Conservation (phyloP, 1,284 basidiomycete species). For the Fereydounia khargensis region DNA sequence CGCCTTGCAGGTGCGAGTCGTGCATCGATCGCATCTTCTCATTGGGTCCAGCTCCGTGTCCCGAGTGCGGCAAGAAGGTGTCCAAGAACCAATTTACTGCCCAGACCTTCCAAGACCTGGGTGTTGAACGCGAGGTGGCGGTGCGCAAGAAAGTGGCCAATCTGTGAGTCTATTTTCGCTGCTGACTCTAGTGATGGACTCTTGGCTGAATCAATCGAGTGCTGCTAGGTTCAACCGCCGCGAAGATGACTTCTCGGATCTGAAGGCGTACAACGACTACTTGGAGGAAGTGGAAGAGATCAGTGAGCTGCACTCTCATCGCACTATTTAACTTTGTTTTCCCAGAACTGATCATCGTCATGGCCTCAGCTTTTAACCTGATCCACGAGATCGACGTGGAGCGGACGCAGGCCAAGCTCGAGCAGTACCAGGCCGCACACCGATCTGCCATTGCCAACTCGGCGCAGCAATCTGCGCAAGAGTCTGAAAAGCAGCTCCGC, state of each 20-base stretch:
- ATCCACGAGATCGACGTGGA: conserved; percentile 85
- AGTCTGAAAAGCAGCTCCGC: conserved; percentile 35
- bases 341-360: too few species aligned
- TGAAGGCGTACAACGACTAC: conserved; percentile 89
- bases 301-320: too few species aligned
- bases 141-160: conserved; percentile 81
- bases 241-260: conserved; percentile 79
- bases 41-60: conserved; percentile 92
- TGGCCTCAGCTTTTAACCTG: conserved; percentile 94
- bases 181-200: too few species aligned
- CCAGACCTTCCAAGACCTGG: conserved; percentile 94
- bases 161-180: too few species aligned
- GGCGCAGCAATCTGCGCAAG: conserved; percentile 35
- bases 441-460: conserved; percentile 35
- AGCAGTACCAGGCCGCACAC: conserved; percentile 66
- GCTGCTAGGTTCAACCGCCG: conserved; percentile 77
- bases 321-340: conserved; percentile 4
- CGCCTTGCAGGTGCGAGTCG: conserved; percentile 25
- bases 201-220: too few species aligned
- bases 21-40: conserved; percentile 97
- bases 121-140: conserved; percentile 93
- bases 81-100: conserved; percentile 90
- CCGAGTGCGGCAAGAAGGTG: conserved; percentile 83
- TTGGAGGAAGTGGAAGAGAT: conserved; percentile 94
- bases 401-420: conserved; percentile 79